These are phyloP conservation scores for Phytophthora pluvialis DNA, from an alignment of 352 stramenopile genomes.

Conservation along the genomic window DNA sequence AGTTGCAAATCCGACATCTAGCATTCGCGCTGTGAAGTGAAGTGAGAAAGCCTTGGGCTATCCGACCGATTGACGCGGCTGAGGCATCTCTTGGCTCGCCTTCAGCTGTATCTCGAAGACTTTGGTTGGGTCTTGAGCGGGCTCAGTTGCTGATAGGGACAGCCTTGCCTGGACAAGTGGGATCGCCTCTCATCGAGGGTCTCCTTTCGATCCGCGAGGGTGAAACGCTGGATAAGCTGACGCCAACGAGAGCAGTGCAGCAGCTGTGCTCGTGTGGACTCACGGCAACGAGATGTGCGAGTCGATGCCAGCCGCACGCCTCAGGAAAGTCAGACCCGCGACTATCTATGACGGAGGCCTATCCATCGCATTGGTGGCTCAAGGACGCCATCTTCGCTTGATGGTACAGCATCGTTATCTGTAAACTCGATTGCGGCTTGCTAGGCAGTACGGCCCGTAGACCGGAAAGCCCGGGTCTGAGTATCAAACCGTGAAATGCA, in stretches of 20 bases:
- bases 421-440: background rate
- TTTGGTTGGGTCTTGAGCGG: conserved; percentile 11
- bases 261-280: no score
- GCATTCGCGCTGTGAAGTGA: conserved; percentile 3
- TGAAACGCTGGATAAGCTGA: conserved; percentile 18
- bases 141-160: conserved; percentile 13
- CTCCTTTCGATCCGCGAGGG: background rate
- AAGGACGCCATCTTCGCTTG: background rate
- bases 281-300: conserved; percentile 21
- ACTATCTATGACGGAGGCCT: conserved; percentile 19
- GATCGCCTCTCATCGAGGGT: background rate
- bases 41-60: no score
- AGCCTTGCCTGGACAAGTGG: background rate
- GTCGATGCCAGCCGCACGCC: conserved; percentile 16
- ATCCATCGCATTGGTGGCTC: conserved; percentile 9
- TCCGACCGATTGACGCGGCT: conserved; percentile 14
- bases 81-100: conserved; percentile 9
- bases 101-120: conserved; percentile 24
- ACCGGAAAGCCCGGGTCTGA: no score
- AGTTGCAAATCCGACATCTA: conserved; percentile 11
- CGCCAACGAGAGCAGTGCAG: background rate
- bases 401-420: no score
- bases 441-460: background rate
- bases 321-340: conserved; percentile 15
- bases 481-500: conserved; percentile 4